Evolutionary conservation across 2,329 filamentous ascomycete species (phyloP).

Genomic region (Metarhizium guizhouense): DNA sequence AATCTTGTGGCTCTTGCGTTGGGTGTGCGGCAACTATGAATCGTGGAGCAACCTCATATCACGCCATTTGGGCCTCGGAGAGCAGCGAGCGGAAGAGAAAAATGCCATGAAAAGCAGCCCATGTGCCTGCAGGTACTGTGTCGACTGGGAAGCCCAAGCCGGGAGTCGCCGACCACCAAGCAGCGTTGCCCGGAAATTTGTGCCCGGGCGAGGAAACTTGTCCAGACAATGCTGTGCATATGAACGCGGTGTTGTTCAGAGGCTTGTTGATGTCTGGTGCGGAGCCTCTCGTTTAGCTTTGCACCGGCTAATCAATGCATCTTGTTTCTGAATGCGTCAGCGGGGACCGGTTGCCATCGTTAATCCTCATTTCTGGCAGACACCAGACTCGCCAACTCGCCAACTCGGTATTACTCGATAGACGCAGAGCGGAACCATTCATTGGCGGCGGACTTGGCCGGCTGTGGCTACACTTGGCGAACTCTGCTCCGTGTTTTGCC

Average conservation of each 20-base stretch:
- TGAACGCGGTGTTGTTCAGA: no score
- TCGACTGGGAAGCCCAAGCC: not conserved
- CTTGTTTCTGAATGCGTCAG: no score
- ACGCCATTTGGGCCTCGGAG: constrained; percentile 10
- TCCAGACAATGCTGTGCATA: no score
- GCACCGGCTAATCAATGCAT: no score
- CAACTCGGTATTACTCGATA: not conserved
- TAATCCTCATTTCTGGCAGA: no score
- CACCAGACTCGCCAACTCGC: not conserved
- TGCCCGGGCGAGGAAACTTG: no score
- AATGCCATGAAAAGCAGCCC: not conserved
- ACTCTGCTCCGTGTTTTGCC: not conserved
- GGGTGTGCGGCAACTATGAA: constrained; percentile 2
- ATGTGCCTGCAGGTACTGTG: not conserved
- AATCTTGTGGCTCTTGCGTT: constrained; percentile 3
- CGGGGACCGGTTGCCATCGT: no score
- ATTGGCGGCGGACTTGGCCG: not conserved
- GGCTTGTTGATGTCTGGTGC: no score
- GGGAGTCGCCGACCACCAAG: constrained; percentile 6
- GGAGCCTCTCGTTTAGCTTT: no score
- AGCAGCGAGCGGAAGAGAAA: not conserved
- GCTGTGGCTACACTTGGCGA: constrained; percentile 1
- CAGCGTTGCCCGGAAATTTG: not conserved
- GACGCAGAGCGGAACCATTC: not conserved
- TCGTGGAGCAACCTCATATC: constrained; percentile 6